Evolutionary conservation across 2,329 filamentous ascomycete genomes (phyloP).

Genomic region (Aspergillus spinulosporus): DNA sequence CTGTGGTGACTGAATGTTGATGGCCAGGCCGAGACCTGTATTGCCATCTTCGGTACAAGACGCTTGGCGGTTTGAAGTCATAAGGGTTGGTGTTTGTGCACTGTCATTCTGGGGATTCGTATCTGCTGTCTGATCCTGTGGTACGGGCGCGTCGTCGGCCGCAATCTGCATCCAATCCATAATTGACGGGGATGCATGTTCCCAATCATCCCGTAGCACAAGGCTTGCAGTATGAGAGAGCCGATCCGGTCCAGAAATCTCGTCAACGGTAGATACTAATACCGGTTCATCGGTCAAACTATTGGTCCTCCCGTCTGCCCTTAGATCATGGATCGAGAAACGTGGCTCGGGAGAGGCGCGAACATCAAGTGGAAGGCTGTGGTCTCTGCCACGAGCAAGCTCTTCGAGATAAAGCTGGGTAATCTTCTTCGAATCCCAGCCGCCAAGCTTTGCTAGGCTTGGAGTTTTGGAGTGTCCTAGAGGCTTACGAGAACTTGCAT

Average conservation of each 20-base stretch:
- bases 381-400: slow-evolving; percentile 38
- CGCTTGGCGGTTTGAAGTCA: slow-evolving; percentile 18
- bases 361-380: slow-evolving; percentile 25
- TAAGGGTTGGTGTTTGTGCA: slow-evolving; percentile 29
- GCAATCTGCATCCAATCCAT: slow-evolving; percentile 51
- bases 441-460: slow-evolving; percentile 53
- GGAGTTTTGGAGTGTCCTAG: slow-evolving; percentile 52
- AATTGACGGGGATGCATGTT: slow-evolving; percentile 51
- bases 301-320: slow-evolving; percentile 24
- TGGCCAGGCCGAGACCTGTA: slow-evolving; percentile 46
- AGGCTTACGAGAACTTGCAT: slow-evolving; percentile 39
- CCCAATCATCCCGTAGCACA: slow-evolving; percentile 49
- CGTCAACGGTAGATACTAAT: slow-evolving; percentile 35
- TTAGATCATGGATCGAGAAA: slow-evolving; percentile 16
- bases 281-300: slow-evolving; percentile 40
- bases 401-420: slow-evolving; percentile 58
- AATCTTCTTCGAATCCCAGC: slow-evolving; percentile 57
- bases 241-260: slow-evolving; percentile 26
- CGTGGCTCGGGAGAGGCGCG: slow-evolving; percentile 27
- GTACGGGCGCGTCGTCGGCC: slow-evolving; percentile 39
- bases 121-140: slow-evolving; percentile 34
- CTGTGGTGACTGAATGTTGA: slow-evolving; percentile 40
- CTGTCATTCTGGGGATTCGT: slow-evolving; percentile 16
- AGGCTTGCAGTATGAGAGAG: slow-evolving; percentile 44
- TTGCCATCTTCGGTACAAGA: slow-evolving; percentile 31